These are phyloP conservation scores for Monascus ruber DNA, from an alignment of 2,329 filamentous ascomycete species.

Conservation along the genomic window DNA sequence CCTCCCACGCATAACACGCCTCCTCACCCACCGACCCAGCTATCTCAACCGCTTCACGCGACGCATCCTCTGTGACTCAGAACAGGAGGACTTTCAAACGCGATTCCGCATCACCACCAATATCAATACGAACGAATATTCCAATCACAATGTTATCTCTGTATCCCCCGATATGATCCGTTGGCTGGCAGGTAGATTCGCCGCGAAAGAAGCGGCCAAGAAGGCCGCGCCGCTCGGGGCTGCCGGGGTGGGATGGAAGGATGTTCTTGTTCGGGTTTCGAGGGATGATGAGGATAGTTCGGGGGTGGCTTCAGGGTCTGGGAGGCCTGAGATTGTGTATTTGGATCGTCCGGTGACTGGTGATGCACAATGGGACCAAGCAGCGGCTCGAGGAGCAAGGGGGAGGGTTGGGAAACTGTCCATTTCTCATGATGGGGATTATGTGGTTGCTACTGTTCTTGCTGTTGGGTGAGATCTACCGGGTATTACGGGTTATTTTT, in stretches of 20 bases:
- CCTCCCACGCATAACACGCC: slow-evolving; percentile 50
- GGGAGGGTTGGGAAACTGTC: slow-evolving; percentile 57
- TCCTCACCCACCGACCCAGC: slow-evolving; percentile 40
- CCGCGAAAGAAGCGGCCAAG: slow-evolving; percentile 63
- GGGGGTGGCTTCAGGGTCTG: slow-evolving; percentile 8
- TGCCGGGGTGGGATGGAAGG: slow-evolving; percentile 50
- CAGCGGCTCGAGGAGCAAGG: background rate
- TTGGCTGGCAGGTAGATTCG: slow-evolving; percentile 46
- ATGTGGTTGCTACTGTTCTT: slow-evolving; percentile 46
- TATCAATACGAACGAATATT: background rate
- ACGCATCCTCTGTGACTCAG: slow-evolving; percentile 30
- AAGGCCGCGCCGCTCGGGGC: slow-evolving; percentile 51
- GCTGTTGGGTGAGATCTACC: slow-evolving; percentile 18
- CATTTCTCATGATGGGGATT: slow-evolving; percentile 80
- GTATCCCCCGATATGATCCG: slow-evolving; percentile 25
- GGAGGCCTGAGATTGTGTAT: slow-evolving; percentile 29
- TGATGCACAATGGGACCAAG: slow-evolving; percentile 5
- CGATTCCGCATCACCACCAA: slow-evolving; percentile 16
- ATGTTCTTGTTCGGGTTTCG: slow-evolving; percentile 39
- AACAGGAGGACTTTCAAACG: slow-evolving; percentile 25
- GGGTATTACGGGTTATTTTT: no score
- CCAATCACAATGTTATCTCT: background rate
- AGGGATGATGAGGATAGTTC: slow-evolving; percentile 6
- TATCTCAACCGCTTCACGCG: slow-evolving; percentile 26
- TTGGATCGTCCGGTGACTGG: slow-evolving; percentile 6